Evolutionary conservation across 2,329 filamentous ascomycete species (phyloP), one percentile per base, ranked within the genome.

Genomic region (Aspergillus caelatus): DNA sequence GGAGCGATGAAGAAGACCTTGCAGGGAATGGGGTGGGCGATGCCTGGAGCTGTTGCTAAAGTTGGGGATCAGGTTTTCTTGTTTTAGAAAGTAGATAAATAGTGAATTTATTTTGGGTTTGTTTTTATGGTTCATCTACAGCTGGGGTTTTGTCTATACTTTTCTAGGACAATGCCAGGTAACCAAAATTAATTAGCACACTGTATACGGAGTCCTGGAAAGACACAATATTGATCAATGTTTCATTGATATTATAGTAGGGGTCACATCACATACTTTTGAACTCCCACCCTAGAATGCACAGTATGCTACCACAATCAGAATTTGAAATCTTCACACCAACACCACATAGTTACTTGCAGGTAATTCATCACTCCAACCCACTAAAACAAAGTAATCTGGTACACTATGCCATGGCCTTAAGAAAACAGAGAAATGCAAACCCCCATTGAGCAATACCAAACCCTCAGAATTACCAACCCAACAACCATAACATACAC

Each of bases 51-150:
- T 2, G 75, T 82, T 11, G 74, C 81, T 2, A 86, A 84, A 72
- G 80, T 83, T 69, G 77, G 75, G 0, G 85, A 88, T 67, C 80
- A 86, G 60, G 74, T 87, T 3, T 87, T 87, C 64, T 75, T 75
- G 23, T 86, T 86, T 63, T 85, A 76, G 71, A 75, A 9, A n/a
- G 2, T 53, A 41, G 43, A 59, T 16, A 52, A n/a, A 59, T 16
- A 30, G 11, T 4, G 32, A 21, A 53, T 36, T 6, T 23, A 28
- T 36, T 3, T 3, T 36, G 2, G 2, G 14, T 16, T 36, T 14
- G 14, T 1, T 36, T 36, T 8, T 8, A 36, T 36, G 34, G 34
- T 36, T 36, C 34, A 16, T 36, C 14, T 36, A 36, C 14, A 8
- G 4, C 34, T 14, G 12, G 12, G 4, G 12, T 4, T 34, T 12